These are phyloP conservation scores for Chytriomyces sp. DNA, from an alignment of 192 early-diverging fungal species.

Conservation along the genomic window DNA sequence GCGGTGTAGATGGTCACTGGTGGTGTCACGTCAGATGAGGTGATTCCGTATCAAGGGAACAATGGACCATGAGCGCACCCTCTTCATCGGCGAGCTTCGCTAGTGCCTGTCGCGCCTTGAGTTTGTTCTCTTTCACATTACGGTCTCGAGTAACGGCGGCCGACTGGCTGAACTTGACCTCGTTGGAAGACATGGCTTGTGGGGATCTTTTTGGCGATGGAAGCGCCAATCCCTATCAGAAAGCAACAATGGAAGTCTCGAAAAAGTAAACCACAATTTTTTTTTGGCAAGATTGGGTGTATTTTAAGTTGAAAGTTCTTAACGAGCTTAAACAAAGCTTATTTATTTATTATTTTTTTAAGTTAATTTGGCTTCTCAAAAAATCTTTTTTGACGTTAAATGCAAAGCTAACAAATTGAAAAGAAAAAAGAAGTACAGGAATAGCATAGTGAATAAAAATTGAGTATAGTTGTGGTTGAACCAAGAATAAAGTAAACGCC, in stretches of 20 bases:
- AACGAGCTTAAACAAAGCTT: no score
- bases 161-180: conserved; percentile 27
- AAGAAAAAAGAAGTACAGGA: no score
- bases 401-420: no score
- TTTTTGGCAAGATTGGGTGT: background rate
- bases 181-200: background rate
- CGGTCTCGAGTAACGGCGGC: conserved; percentile 22
- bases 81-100: conserved; percentile 34
- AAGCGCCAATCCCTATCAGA: background rate
- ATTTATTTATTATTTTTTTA: no score
- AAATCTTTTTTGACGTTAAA: no score
- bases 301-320: no score
- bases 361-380: no score
- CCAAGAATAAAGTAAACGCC: background rate
- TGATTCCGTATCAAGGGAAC: background rate
- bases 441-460: no score
- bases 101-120: conserved; percentile 27
- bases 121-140: conserved; percentile 26
- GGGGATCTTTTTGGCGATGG: background rate
- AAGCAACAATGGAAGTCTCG: background rate
- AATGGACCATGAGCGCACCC: background rate
- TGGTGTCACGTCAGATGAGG: background rate
- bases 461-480: background rate
- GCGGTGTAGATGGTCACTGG: conserved; percentile 13
- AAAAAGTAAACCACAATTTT: background rate